Percentiles rank a stretch among this genome's conserved stretches.
Evolutionary conservation across 495 filamentous ascomycete genomes (phyloP).

Genomic region (Chaetomium fimeti): DNA sequence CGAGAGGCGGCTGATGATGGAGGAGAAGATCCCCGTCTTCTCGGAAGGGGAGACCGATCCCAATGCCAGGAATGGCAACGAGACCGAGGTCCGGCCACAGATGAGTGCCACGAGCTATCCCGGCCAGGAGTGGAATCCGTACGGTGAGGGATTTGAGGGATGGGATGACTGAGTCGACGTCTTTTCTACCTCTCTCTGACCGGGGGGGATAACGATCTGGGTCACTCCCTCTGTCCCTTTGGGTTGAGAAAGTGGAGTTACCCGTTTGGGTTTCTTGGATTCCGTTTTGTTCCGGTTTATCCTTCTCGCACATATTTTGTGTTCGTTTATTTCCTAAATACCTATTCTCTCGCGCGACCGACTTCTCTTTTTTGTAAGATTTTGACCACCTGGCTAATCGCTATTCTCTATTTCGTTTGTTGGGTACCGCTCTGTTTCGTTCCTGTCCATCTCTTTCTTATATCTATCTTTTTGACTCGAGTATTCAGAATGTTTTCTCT

Average conservation of each 20-base stretch:
- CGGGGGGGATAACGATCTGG: no score
- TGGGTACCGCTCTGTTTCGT: not conserved
- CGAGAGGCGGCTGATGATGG: conserved; percentile 37
- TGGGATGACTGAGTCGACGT: conserved; percentile 10
- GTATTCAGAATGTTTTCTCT: not conserved
- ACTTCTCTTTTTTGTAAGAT: not conserved
- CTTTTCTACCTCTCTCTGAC: not conserved
- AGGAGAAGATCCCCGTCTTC: conserved; percentile 54
- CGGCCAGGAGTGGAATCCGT: conserved; percentile 79
- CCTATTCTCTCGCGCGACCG: not conserved
- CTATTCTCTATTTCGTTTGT: not conserved
- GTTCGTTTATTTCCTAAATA: not conserved
- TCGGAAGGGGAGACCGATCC: conserved; percentile 21
- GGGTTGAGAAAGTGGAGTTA: not conserved
- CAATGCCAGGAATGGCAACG: conserved; percentile 36
- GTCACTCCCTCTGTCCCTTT: not conserved
- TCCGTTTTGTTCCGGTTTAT: conserved; percentile 2
- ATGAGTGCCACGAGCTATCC: conserved; percentile 82
- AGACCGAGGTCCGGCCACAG: conserved; percentile 52
- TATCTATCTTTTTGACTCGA: not conserved
- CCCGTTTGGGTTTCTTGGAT: not conserved
- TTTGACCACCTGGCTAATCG: conserved; percentile 3
- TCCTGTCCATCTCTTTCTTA: not conserved
- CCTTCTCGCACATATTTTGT: not conserved
- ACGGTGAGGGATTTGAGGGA: conserved; percentile 36